These are phyloP conservation scores for Wickerhamiella spandovensis DNA, from an alignment of 805 yeast genomes.

Conservation along the genomic window DNA sequence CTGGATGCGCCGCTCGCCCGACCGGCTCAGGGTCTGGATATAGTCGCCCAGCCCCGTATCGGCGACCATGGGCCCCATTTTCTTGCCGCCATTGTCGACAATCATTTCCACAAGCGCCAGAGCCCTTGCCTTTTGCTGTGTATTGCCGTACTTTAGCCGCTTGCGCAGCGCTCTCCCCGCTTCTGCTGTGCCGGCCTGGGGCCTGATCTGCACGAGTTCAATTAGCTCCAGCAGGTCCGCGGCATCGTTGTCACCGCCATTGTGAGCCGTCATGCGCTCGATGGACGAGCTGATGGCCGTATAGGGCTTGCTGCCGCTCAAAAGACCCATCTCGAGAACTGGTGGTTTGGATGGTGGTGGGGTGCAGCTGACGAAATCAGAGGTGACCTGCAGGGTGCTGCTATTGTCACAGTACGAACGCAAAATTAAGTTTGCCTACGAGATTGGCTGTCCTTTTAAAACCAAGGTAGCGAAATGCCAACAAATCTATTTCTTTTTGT, in stretches of 20 bases:
- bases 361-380: neutral
- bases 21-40: constrained; percentile 30
- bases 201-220: constrained; percentile 35
- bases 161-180: constrained; percentile 88
- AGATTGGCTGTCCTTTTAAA: no score
- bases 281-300: constrained; percentile 31
- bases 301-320: constrained; percentile 27
- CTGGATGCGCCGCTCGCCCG: neutral
- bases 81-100: constrained; percentile 38
- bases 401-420: no score
- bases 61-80: constrained; percentile 11
- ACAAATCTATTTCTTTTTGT: no score
- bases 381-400: neutral
- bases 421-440: no score
- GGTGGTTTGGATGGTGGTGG: neutral
- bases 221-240: constrained; percentile 44
- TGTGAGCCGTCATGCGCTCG: constrained; percentile 25
- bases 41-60: constrained; percentile 17
- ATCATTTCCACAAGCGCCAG: constrained; percentile 48
- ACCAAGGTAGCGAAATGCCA: no score
- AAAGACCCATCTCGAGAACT: no score
- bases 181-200: constrained; percentile 40
- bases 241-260: constrained; percentile 27
- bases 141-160: constrained; percentile 71
- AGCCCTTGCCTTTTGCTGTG: constrained; percentile 52